Conservation (phyloP, 73 alveolate species). For the Diophrys sp. region DNA sequence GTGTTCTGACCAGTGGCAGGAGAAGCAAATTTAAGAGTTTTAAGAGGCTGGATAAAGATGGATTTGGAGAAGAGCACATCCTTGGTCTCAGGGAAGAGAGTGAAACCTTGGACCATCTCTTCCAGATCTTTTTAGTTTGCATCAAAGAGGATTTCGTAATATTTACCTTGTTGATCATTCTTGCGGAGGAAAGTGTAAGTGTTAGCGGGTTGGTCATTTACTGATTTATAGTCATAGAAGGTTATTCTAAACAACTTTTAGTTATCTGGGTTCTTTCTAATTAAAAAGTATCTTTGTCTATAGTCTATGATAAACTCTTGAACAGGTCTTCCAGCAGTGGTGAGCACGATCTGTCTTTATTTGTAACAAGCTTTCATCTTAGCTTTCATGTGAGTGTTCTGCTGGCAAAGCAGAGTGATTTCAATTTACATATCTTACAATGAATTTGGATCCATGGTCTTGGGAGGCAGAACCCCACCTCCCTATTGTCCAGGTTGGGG, state of each 20-base stretch:
- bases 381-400: not conserved
- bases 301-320: not conserved
- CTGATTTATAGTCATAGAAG: not conserved
- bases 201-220: too few species aligned
- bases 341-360: not conserved
- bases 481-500: too few species aligned
- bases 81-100: not conserved
- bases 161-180: not conserved
- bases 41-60: not conserved
- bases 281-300: not conserved
- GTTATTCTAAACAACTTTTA: not conserved
- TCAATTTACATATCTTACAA: not conserved
- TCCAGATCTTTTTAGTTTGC: not conserved
- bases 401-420: not conserved
- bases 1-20: not conserved
- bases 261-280: not conserved
- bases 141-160: not conserved
- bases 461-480: too few species aligned
- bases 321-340: not conserved
- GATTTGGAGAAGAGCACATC: not conserved
- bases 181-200: not conserved
- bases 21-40: not conserved
- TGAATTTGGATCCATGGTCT: too few species aligned
- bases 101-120: not conserved
- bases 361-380: not conserved